phyloP scores from a whole-genome alignment of 164 flowering plant genomes.

The Taxillus chinensis region DNA sequence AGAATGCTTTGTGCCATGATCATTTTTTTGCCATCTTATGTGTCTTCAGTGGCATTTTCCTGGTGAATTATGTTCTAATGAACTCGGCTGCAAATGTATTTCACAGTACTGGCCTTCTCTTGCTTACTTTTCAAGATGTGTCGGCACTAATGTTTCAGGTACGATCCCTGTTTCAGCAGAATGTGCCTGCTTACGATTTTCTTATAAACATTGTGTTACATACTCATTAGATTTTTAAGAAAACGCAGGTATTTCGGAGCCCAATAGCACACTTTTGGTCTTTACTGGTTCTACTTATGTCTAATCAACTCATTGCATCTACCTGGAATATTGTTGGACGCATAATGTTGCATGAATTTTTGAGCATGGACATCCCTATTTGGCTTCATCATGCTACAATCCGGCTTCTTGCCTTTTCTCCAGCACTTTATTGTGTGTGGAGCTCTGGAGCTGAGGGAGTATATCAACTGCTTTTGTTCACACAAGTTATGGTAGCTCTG shows the following conservation, averaged over 20 bases:
- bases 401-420: constrained; percentile 48
- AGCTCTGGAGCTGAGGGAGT: constrained; percentile 78
- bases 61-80: constrained; percentile 71
- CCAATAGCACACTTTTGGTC: constrained; percentile 44
- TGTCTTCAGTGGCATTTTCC: constrained; percentile 67
- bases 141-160: constrained; percentile 83
- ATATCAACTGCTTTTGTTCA: constrained; percentile 70
- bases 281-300: constrained; percentile 42
- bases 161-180: neutral
- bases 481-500: constrained; percentile 77
- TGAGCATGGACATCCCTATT: constrained; percentile 48
- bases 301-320: constrained; percentile 55
- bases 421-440: constrained; percentile 64
- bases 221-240: constrained; percentile 2
- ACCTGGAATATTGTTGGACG: constrained; percentile 56
- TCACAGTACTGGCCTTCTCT: constrained; percentile 54
- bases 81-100: constrained; percentile 73
- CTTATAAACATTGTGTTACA: neutral
- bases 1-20: constrained; percentile 43
- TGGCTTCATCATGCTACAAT: constrained; percentile 74
- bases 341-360: constrained; percentile 43
- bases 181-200: neutral
- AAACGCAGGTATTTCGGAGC: constrained; percentile 58
- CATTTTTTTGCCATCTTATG: constrained; percentile 65
- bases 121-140: constrained; percentile 75